phyloP scores from a whole-genome alignment of 2,329 filamentous ascomycete species.

The Didymella segeticola region DNA sequence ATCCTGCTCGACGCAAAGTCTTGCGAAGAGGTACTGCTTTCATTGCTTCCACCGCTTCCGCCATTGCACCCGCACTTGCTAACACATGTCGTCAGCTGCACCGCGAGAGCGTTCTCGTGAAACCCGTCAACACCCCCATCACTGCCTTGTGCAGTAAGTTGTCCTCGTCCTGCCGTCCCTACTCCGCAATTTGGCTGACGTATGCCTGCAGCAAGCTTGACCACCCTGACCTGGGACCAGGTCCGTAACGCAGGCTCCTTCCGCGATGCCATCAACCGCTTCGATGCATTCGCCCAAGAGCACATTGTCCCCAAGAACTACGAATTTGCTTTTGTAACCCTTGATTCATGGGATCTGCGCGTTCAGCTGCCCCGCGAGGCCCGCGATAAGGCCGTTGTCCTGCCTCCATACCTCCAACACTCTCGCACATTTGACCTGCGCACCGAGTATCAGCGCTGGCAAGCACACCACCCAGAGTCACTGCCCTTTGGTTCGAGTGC shows the following conservation, averaged over 20 bases:
- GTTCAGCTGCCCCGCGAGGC: constrained; percentile 97
- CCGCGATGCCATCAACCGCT: constrained; percentile 93
- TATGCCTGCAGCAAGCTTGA: constrained; percentile 78
- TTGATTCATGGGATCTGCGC: constrained; percentile 97
- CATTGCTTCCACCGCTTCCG: constrained; percentile 17
- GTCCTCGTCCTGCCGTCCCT: constrained; percentile 1
- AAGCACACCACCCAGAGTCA: constrained; percentile 97
- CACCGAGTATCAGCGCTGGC: constrained; percentile 98
- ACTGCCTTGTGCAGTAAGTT: constrained; percentile 96
- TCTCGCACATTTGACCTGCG: constrained; percentile 96
- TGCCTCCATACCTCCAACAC: constrained; percentile 96
- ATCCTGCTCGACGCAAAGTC: constrained; percentile 91
- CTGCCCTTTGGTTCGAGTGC: constrained; percentile 95
- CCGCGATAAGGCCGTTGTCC: constrained; percentile 95
- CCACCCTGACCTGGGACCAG: constrained; percentile 98
- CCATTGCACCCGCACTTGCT: constrained; percentile 26
- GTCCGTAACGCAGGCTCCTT: constrained; percentile 97
- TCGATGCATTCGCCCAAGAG: constrained; percentile 92
- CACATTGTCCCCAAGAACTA: constrained; percentile 89
- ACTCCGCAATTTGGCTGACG: constrained; percentile 38
- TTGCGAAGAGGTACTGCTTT: constrained; percentile 77
- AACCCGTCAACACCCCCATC: constrained; percentile 98
- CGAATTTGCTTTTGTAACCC: constrained; percentile 97
- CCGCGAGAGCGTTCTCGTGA: constrained; percentile 94
- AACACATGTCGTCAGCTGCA: constrained; percentile 70